These are phyloP conservation scores for Trichoderma arundinaceum DNA, from an alignment of 2,329 filamentous ascomycete genomes.

Conservation along the genomic window DNA sequence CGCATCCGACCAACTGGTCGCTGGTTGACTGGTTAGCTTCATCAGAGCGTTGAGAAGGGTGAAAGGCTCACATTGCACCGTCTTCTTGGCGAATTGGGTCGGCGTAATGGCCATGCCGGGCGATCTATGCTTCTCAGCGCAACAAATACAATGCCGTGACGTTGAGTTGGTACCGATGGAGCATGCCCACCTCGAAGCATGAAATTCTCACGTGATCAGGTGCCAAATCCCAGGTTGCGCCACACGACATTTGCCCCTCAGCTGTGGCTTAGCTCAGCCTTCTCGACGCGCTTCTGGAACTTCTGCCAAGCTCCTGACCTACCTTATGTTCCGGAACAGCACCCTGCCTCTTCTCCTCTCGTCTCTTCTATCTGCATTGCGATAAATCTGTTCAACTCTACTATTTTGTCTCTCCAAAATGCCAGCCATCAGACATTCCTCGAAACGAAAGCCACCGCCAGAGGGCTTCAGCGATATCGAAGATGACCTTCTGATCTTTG, in stretches of 20 bases:
- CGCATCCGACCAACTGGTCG: slow-evolving; percentile 87
- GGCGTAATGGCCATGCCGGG: slow-evolving; percentile 84
- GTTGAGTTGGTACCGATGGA: slow-evolving; percentile 40
- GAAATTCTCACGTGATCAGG: slow-evolving; percentile 40
- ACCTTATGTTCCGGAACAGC: background rate
- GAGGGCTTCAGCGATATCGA: slow-evolving; percentile 89
- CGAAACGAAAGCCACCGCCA: slow-evolving; percentile 80
- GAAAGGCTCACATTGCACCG: slow-evolving; percentile 71
- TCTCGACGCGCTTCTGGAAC: slow-evolving; percentile 23
- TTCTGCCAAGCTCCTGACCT: slow-evolving; percentile 9
- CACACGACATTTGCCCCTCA: slow-evolving; percentile 34
- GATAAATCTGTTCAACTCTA: background rate
- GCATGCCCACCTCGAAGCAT: slow-evolving; percentile 31
- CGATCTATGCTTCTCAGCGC: slow-evolving; percentile 46
- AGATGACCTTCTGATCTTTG: slow-evolving; percentile 82
- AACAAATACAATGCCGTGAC: slow-evolving; percentile 42
- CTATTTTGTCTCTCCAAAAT: slow-evolving; percentile 51
- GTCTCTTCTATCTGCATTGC: background rate
- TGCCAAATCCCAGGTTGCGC: slow-evolving; percentile 35
- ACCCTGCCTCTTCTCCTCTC: background rate
- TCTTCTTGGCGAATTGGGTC: slow-evolving; percentile 85
- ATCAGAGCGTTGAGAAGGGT: slow-evolving; percentile 12
- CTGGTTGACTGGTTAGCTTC: slow-evolving; percentile 58
- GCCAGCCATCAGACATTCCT: slow-evolving; percentile 77
- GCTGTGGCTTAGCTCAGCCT: slow-evolving; percentile 32